phyloP scores from a whole-genome alignment of 805 yeast species.

The Sugiyamaella mastotermitis region DNA sequence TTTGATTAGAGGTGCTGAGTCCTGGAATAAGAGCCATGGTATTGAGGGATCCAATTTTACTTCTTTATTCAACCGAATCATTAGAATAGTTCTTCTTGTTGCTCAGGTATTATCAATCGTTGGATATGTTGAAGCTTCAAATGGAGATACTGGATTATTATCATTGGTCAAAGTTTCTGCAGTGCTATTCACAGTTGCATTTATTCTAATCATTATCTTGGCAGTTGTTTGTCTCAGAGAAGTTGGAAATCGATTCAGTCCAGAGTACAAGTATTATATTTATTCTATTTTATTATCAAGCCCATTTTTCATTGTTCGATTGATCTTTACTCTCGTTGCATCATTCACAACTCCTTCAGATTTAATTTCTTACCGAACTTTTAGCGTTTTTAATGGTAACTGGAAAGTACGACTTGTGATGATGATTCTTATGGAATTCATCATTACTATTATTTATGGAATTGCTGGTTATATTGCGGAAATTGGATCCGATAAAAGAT shows the following conservation, averaged over 20 bases:
- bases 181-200: constrained; percentile 6
- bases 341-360: constrained; percentile 9
- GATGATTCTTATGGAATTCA: constrained; percentile 78
- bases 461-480: constrained; percentile 12
- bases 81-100: constrained; percentile 3
- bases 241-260: constrained; percentile 5
- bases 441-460: constrained; percentile 41
- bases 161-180: constrained; percentile 9
- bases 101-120: constrained; percentile 10
- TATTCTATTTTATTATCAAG: constrained; percentile 4
- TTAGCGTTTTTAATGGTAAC: constrained; percentile 19
- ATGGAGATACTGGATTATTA: neutral
- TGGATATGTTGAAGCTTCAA: constrained; percentile 6
- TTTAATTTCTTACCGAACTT: constrained; percentile 7
- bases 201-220: constrained; percentile 2
- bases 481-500: neutral
- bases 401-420: constrained; percentile 69
- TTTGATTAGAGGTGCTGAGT: constrained; percentile 4
- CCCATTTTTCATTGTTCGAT: constrained; percentile 13
- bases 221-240: constrained; percentile 3
- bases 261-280: constrained; percentile 5
- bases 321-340: constrained; percentile 6
- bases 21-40: neutral
- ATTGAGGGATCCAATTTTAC: neutral
- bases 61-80: constrained; percentile 3